Base-by-base conservation (phyloP, 768 basidiomycete species). In the Auriscalpium orientale region DNA sequence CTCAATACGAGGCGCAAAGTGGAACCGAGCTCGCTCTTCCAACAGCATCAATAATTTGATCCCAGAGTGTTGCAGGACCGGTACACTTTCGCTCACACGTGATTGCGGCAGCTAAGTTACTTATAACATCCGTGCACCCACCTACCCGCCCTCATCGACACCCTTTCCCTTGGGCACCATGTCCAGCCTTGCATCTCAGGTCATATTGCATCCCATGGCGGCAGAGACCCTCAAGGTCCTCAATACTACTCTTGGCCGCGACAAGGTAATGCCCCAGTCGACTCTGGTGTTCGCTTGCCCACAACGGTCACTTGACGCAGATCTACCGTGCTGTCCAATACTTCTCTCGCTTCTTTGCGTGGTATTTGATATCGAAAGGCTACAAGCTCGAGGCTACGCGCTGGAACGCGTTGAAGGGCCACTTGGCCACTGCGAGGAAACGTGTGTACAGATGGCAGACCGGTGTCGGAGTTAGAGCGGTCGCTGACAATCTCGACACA, bases 261-360 rank as follows among this genome's bases (percentile, higher is more conserved):
- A 98, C 77, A 98, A 99, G 84, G 92, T 84, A 62, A 70, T 56
- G 54, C 45, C 58, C 50, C 44, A 49, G 35, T 28, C 28, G 7
- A 2, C 28, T 28, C 7, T 28, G 2, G 28, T 28, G 28, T 28
- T 28, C 28, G 28, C 28, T 28, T 28, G 34, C 52, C 35, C 51
- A 10, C 34, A 16, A 38, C 36, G 38, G 28, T 10, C 45, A 7
- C 9, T 40, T 13, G 18, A 36, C 36, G 11, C 60, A 97, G 94
- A 75, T 84, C 15, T 98, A 98, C 72, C 85, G 95, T 61, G 82
- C 89, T 20, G 69, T 93, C 53, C 97, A 99, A 74, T 98, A 93
- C 72, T 84, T 91, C 62, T 79, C 95, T 36, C 84, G 95, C 45
- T 84, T 98, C 68, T 81, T 91, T 60, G 86, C 91, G 1, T 98